These are phyloP conservation scores for Peronospora belbahrii DNA, from an alignment of 352 stramenopile species.

Conservation along the genomic window DNA sequence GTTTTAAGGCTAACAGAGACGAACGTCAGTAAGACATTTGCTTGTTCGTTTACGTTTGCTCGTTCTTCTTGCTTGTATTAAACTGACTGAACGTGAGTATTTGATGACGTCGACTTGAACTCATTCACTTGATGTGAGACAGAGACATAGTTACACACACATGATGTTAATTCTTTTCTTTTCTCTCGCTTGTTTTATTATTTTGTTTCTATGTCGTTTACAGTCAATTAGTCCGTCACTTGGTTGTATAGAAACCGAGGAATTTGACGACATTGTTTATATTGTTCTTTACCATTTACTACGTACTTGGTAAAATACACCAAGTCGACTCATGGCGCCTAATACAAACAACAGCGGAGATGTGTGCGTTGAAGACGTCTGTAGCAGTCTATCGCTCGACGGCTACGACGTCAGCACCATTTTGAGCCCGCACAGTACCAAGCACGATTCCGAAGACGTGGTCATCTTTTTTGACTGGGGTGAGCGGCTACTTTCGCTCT, in stretches of 20 bases:
- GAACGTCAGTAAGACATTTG: slow-evolving; percentile 2
- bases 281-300: slow-evolving; percentile 1
- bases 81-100: slow-evolving; percentile 18
- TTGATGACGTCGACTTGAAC: not conserved
- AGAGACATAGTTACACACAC: too few relatives aligned
- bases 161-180: too few relatives aligned
- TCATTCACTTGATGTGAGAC: too few relatives aligned
- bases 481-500: slow-evolving; percentile 22
- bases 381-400: slow-evolving; percentile 43
- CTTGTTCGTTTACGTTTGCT: not conserved
- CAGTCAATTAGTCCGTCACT: slow-evolving; percentile 26
- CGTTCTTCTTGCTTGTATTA: slow-evolving; percentile 3
- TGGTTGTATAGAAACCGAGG: slow-evolving; percentile 15
- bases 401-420: slow-evolving; percentile 41
- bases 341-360: slow-evolving; percentile 48
- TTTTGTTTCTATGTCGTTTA: slow-evolving; percentile 5
- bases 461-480: slow-evolving; percentile 86
- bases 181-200: too few relatives aligned
- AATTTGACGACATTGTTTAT: slow-evolving; percentile 13
- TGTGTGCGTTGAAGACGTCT: slow-evolving; percentile 56
- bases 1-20: slow-evolving; percentile 35
- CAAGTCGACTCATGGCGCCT: slow-evolving; percentile 38
- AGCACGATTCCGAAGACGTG: slow-evolving; percentile 44
- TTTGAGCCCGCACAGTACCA: slow-evolving; percentile 23
- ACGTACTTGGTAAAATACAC: not conserved